Evolutionary conservation across 2,329 filamentous ascomycete species (phyloP).

Genomic region (Chaetomium olivaceum): DNA sequence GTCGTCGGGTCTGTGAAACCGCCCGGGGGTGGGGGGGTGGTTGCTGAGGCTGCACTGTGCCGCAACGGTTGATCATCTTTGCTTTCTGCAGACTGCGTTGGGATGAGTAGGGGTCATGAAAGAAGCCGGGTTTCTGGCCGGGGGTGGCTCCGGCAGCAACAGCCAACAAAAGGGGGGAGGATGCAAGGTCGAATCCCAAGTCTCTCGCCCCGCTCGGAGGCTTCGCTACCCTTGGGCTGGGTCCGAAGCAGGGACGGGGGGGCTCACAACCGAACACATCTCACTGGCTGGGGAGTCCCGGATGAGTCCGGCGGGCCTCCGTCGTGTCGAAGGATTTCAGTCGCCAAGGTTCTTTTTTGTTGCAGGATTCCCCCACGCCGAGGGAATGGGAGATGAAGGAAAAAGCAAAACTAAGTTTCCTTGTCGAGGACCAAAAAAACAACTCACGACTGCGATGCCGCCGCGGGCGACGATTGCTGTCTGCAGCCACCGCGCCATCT

Average conservation of each 20-base stretch:
- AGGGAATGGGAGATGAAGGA: background rate
- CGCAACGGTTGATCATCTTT: constrained; percentile 12
- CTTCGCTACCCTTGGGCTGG: background rate
- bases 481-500: too few species aligned
- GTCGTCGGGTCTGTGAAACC: background rate
- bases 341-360: background rate
- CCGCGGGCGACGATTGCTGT: too few species aligned
- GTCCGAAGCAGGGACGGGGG: background rate
- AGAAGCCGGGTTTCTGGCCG: background rate
- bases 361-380: background rate
- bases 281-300: background rate
- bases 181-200: background rate
- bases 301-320: background rate
- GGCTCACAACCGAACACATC: background rate
- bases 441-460: too few species aligned
- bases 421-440: background rate
- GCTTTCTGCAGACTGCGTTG: background rate
- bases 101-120: too few species aligned
- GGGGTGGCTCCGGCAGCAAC: background rate
- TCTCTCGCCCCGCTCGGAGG: too few species aligned
- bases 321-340: background rate
- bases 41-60: background rate
- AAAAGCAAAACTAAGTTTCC: background rate
- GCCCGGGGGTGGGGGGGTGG: background rate
- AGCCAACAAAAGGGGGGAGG: background rate